Conservation (phyloP, 1,139 yeast species). For the Torulaspora pretoriensis region DNA sequence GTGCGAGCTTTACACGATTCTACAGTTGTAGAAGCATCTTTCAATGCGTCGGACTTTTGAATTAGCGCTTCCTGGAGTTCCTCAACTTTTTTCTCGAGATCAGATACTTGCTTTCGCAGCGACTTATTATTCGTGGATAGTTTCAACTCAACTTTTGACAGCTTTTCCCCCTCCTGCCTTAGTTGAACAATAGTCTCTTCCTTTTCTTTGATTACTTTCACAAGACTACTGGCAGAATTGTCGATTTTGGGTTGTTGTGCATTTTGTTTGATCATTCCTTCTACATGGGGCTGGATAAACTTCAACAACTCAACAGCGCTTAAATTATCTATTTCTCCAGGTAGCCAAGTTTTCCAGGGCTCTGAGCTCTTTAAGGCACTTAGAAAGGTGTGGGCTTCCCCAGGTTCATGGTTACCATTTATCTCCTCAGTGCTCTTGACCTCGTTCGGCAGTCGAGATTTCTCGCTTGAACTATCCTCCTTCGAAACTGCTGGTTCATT, state of each 20-base stretch:
- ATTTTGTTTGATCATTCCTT: constrained; percentile 7
- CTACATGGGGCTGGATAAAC: constrained; percentile 24
- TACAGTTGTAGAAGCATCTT: constrained; percentile 8
- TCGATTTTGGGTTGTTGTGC: constrained; percentile 12
- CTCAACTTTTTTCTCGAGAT: constrained; percentile 46
- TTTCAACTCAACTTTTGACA: constrained; percentile 71
- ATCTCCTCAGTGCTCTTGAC: background rate
- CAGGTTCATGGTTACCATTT: background rate
- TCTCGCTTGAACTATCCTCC: background rate
- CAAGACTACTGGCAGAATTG: constrained; percentile 15
- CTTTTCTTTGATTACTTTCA: constrained; percentile 30
- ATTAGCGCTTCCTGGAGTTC: constrained; percentile 39
- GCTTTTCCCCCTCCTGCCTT: constrained; percentile 71
- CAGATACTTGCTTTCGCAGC: constrained; percentile 45
- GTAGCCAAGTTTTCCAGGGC: constrained; percentile 21
- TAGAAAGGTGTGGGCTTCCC: background rate
- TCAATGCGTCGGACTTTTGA: constrained; percentile 18
- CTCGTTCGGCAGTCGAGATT: background rate
- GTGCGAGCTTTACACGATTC: constrained; percentile 30
- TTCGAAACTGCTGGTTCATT: background rate
- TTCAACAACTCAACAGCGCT: constrained; percentile 23
- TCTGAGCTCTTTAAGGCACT: constrained; percentile 1
- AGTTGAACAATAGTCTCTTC: constrained; percentile 44
- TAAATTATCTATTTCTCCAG: constrained; percentile 19
- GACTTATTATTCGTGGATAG: constrained; percentile 64